Base-by-base conservation (phyloP, 2,329 filamentous ascomycete species). In the Atkinsonella texensis region DNA sequence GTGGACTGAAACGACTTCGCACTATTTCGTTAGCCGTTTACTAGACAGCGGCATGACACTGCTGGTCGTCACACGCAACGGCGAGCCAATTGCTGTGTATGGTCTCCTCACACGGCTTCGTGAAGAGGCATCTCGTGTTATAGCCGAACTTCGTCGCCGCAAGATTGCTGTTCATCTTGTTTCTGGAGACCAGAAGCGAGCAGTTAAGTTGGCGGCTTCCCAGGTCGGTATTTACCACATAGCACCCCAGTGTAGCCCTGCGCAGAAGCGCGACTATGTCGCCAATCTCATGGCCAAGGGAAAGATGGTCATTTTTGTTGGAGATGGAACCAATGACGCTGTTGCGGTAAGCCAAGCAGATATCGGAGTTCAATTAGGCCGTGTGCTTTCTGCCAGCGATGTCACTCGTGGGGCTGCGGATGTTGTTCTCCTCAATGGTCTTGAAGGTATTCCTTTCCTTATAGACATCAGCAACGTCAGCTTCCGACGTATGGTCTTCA, bases 321-420 rank as follows among this genome's bases (percentile, higher is more conserved):
- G 81, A 33, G 81, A 84, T 57, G 81, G 81, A 11, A 81, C 78
- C 8, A 84, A 84, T 59, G 81, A 84, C 58, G 78, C 81, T 0
- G 70, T 76, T 4, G 81, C 81, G 1, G 70, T 85, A 3, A 75
- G 79, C 3, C 73, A 78, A 57, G 79, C 82, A 23, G 69, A 75
- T 39, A 69, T 84, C n/a, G 81, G 80, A 38, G 70, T 82, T 0
- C 77, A 82, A 52, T 71, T 85, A 55, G 72, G 72, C 52, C 69
- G 70, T 52, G 71, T 66, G 41, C 54, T 58, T 6, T 61, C 60
- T 3, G 58, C 61, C n/a, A 75, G 72, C 6, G 79, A 83, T 42
- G 68, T 83, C 15, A 76, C 79, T 0, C 67, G 73, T 39, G 70
- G 68, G 23, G 75, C 76, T 0, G 77, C 81, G 0, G 79, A 83